These are phyloP conservation scores for Nothophaeocryptopus gaeumannii DNA, from an alignment of 2,329 filamentous ascomycete genomes.

Conservation along the genomic window DNA sequence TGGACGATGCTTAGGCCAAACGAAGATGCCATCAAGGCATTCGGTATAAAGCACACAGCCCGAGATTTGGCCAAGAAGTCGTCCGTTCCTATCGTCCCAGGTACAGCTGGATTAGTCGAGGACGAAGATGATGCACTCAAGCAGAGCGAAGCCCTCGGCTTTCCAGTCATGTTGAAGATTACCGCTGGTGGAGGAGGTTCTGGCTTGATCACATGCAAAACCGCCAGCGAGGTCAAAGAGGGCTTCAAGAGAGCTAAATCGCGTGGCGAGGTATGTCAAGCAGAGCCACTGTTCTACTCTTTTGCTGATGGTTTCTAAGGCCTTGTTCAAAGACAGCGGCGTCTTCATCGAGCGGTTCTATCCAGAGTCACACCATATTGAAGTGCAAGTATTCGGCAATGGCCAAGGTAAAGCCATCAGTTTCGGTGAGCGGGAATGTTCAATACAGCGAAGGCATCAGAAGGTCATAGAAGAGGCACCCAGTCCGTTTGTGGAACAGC, in stretches of 20 bases:
- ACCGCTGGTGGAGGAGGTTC: conserved; percentile 68
- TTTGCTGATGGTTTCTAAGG: conserved; percentile 29
- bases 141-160: conserved; percentile 47
- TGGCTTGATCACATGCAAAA: conserved; percentile 73
- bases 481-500: conserved; percentile 61
- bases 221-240: conserved; percentile 64
- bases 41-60: conserved; percentile 60
- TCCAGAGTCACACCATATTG: conserved; percentile 75
- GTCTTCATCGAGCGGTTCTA: conserved; percentile 85
- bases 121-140: conserved; percentile 48
- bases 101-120: conserved; percentile 49
- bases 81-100: conserved; percentile 55
- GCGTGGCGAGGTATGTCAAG: conserved; percentile 54
- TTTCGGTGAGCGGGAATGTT: conserved; percentile 87
- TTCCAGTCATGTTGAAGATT: conserved; percentile 59
- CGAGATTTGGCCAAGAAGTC: conserved; percentile 53
- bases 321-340: conserved; percentile 76
- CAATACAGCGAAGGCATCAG: conserved; percentile 80
- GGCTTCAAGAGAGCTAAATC: conserved; percentile 62
- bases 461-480: conserved; percentile 90
- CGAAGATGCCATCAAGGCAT: conserved; percentile 35
- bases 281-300: too few species aligned
- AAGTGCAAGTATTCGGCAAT: conserved; percentile 89
- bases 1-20: conserved; percentile 4
- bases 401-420: conserved; percentile 73